A percentile compares a stretch with the other conserved stretches of the same genome.
phyloP scores from a whole-genome alignment of 2,329 filamentous ascomycete genomes.

The Fusarium albidum region DNA sequence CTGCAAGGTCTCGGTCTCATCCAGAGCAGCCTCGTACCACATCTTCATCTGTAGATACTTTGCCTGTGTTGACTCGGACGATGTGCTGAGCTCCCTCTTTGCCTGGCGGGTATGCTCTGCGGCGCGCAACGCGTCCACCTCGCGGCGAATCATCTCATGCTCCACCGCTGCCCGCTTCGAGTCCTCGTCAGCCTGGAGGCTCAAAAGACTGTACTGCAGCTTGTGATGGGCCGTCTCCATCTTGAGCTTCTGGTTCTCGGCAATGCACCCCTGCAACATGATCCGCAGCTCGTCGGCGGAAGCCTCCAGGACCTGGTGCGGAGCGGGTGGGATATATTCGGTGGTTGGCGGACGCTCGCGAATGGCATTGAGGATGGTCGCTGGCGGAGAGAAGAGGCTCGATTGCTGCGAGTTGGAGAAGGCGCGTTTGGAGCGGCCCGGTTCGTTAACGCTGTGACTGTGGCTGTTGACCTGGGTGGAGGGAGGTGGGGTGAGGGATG shows the following conservation, averaged over 20 bases:
- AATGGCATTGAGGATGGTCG: slow-evolving; percentile 52
- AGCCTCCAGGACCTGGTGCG: slow-evolving; percentile 60
- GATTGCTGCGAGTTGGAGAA: slow-evolving; percentile 56
- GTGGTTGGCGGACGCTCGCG: slow-evolving; percentile 42
- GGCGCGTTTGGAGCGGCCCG: slow-evolving; percentile 37
- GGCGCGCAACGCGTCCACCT: slow-evolving; percentile 83
- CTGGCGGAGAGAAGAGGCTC: slow-evolving; percentile 62
- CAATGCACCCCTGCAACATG: slow-evolving; percentile 63
- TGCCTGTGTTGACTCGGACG: slow-evolving; percentile 60
- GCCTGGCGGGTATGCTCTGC: slow-evolving; percentile 74
- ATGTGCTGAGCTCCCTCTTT: slow-evolving; percentile 60
- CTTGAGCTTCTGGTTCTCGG: slow-evolving; percentile 69
- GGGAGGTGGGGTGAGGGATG: slow-evolving; percentile 65
- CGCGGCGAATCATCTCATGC: slow-evolving; percentile 87
- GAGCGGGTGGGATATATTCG: slow-evolving; percentile 57
- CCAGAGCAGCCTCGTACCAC: slow-evolving; percentile 71
- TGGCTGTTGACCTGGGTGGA: slow-evolving; percentile 58
- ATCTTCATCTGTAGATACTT: slow-evolving; percentile 70
- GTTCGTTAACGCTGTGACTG: slow-evolving; percentile 32
- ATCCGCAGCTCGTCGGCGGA: slow-evolving; percentile 63
- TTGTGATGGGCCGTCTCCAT: slow-evolving; percentile 91
- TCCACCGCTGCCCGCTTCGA: slow-evolving; percentile 89
- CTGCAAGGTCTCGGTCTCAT: slow-evolving; percentile 70
- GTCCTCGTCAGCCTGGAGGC: slow-evolving; percentile 84
- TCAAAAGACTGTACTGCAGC: slow-evolving; percentile 85